Base-by-base conservation (phyloP, 202 grass and related monocot genomes). In the Zizania palustris region DNA sequence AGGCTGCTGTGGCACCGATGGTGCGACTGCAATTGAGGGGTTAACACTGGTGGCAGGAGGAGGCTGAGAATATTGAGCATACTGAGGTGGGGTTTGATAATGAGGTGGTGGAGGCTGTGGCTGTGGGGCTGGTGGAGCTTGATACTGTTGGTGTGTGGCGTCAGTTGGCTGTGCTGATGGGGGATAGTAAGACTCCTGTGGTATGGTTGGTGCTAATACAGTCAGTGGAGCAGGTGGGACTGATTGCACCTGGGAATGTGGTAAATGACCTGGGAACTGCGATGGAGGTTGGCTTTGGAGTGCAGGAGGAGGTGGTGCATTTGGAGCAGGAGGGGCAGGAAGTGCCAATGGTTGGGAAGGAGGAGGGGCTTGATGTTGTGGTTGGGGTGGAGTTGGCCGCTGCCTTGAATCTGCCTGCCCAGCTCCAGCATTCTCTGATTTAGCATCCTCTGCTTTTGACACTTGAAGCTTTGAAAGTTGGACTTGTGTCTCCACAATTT, bases 391-490 rank as follows among this genome's bases (percentile, higher is more conserved):
- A 68, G 57, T 19, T 4, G 11, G 74, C 16, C 80, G 88, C 45
- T 84, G 93, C 20, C 11, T 19, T 55, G 54, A 65, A 28, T 88
- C 81, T 15, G 50, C 34, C 49, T 81, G 68, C 9, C 19, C 86
- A 77, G 81, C 55, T 80, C 51, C 63, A 74, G 75, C 22, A 79
- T 67, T 85, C 75, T 92, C 87, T 67, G 83, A 60, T 16, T 51
- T 73, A 77, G 42, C 64, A 73, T 69, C 73, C 50, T 84, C 87
- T 66, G 14, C 43, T 72, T 84, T 89, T n/a, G 78, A 77, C 48
- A 73, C 60, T 75, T 92, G 87, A 54, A 98, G 58, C 65, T 95
- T 94, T 33, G 85, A 45, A 59, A 92, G 91, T 28, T 90, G 89
- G 41, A 95, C 33, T 67, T 89, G 91, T 15, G 87, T 68, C 71